Evolutionary conservation across 768 basidiomycete genomes (phyloP), one percentile per base, ranked within the genome.

Genomic region (Psilocybe subaeruginosa): DNA sequence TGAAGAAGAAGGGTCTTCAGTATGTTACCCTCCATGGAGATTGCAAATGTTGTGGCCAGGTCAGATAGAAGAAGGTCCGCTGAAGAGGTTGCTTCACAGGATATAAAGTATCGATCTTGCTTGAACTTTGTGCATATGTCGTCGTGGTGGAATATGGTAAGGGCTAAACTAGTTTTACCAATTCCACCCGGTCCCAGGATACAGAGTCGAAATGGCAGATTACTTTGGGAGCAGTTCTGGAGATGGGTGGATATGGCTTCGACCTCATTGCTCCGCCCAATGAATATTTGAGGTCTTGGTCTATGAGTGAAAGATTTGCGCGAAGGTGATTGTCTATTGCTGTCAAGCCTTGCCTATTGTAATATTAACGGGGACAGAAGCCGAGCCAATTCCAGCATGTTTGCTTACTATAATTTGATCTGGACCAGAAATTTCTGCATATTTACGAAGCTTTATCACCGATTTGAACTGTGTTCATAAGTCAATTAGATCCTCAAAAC

Each of bases 161-260:
- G 61, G 8, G 72, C 71, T 16, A 74, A 52, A 3, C 74, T 70
- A 0, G 75, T 76, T 56, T 75, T 76, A 0, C 75, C 74, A 7
- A 75, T 72, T 4, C 75, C 73, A 1, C 74, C 75, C 6, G 70
- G 58, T 4, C 75, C 75, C 2, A 76, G 58, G n/a, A 76, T 70
- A 4, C 66, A 69, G 12, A 73, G 39, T n/a, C 64, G 64, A 9
- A 68, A 54, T 2, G 63, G 63, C 35, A 35, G 27, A 45, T 51
- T 14, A 2, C 31, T 19, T 23, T 23, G 23, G 23, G 2, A 23
- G 11, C 27, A 19, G 14, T 27, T 7, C 7, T 68, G 45, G n/a
- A 70, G 54, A 3, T 58, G 33, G 6, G 60, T 57, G 1, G 69
- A 69, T n/a, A 69, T 55, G 8, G 51, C 53, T 29, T 59, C 45